phyloP scores from a whole-genome alignment of 2,329 filamentous ascomycete species.

The Trichoderma sp. region DNA sequence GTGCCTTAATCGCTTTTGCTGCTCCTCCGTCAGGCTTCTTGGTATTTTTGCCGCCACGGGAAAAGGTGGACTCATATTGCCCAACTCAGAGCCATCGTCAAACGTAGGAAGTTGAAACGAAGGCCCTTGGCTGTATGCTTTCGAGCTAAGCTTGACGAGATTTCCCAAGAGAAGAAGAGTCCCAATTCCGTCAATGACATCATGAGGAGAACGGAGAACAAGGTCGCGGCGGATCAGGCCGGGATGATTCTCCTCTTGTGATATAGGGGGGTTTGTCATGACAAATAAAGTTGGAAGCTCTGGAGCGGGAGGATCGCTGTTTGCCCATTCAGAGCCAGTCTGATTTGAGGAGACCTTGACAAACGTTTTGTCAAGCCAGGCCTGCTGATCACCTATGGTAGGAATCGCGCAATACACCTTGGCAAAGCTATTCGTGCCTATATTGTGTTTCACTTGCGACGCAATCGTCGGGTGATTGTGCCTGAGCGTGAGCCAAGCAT shows the following conservation, averaged over 20 bases:
- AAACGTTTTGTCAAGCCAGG: background rate
- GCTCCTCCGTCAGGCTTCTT: slow-evolving; percentile 22
- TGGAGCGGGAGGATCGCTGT: background rate
- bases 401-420: background rate
- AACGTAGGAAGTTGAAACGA: background rate
- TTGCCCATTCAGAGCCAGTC: background rate
- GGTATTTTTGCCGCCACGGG: slow-evolving; percentile 36
- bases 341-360: background rate
- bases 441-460: background rate
- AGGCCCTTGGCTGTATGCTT: background rate
- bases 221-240: background rate
- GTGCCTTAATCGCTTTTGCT: slow-evolving; percentile 29
- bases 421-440: background rate
- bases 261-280: background rate
- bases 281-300: background rate
- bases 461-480: background rate
- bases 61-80: slow-evolving; percentile 35
- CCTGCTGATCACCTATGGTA: background rate
- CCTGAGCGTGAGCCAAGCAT: background rate
- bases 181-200: background rate
- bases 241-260: background rate
- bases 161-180: background rate
- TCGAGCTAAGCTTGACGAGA: background rate
- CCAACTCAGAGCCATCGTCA: background rate
- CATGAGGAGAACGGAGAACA: background rate